Base-by-base conservation (phyloP, 495 filamentous ascomycete species). In the Talaromyces liani region DNA sequence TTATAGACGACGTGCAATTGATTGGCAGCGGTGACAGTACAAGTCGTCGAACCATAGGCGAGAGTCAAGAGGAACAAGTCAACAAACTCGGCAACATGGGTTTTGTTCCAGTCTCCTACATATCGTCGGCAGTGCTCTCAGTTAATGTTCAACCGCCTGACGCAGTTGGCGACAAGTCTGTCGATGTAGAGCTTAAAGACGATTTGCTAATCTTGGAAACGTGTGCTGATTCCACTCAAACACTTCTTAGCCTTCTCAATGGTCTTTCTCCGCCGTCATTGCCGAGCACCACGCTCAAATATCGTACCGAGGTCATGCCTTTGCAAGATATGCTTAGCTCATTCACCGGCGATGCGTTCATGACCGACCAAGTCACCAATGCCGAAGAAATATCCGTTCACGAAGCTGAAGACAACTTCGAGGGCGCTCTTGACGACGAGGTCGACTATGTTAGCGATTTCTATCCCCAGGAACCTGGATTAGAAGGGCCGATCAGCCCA, bases 211-310 rank as follows among this genome's bases (percentile, higher is more conserved):
- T 99, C 24, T 79, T 99, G 16, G 95, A 99, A 71, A 91, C 92
- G 4, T 98, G 95, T 70, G 94, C 95, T 16, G 95, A 99, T 73
- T 98, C 95, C 9, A 98, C 94, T 0, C 92, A 96, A 68, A 98
- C 95, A 0, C 82, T 99, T 3, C 87, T 95, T 58, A 85, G 81
- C 16, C 84, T 94, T 63, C 71, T 94, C 47, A 91, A 90, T 69
- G 92, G 88, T 0, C 81, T 99, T 4, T 85, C 85, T 10, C 94
- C 93, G 24, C 94, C 95, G 3, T 84, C 84, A 6, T 87, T 91
- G 1, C 92, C 92, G 8, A 91, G 84, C 67, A 88, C 88, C 55
- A 86, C 88, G 61, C 81, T 85, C 62, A 93, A 93, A 69, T 99
- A 97, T 71, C 85, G 88, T 47, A 98, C 93, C 2, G 84, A 93